Conservation (phyloP, 2,329 filamentous ascomycete species). For the Penicillium palitans region DNA sequence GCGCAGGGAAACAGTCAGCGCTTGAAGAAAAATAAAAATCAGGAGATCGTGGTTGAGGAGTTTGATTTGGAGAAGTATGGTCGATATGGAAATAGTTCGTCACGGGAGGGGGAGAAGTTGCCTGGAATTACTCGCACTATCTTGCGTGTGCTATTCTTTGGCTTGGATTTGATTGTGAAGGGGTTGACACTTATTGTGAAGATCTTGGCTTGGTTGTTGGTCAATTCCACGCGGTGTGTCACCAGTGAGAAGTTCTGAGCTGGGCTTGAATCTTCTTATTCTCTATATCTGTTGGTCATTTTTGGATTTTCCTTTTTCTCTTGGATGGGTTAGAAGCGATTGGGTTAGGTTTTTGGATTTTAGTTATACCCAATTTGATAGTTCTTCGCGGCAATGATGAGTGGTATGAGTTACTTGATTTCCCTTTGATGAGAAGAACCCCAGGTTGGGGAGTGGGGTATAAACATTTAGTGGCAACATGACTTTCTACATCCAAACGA, state of each 20-base stretch:
- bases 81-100: conserved; percentile 38
- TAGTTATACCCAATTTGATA: conserved; percentile 16
- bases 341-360: not conserved
- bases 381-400: not conserved
- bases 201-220: conserved; percentile 44
- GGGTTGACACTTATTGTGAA: conserved; percentile 41
- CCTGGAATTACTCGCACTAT: conserved; percentile 38
- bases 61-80: conserved; percentile 50
- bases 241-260: conserved; percentile 45
- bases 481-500: not conserved
- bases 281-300: not conserved
- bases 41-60: conserved; percentile 42
- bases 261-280: conserved; percentile 10
- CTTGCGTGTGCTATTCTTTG: conserved; percentile 42
- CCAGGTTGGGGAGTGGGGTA: too few species aligned
- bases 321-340: conserved; percentile 1
- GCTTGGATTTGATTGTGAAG: conserved; percentile 40
- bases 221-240: conserved; percentile 40
- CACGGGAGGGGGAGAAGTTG: conserved; percentile 42
- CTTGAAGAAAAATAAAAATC: conserved; percentile 28
- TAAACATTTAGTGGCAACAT: not conserved
- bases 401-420: not conserved
- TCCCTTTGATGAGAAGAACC: not conserved
- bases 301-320: not conserved
- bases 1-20: not conserved